Evolutionary conservation across 73 alveolate species (phyloP).

Genomic region (Blepharisma japonicum): DNA sequence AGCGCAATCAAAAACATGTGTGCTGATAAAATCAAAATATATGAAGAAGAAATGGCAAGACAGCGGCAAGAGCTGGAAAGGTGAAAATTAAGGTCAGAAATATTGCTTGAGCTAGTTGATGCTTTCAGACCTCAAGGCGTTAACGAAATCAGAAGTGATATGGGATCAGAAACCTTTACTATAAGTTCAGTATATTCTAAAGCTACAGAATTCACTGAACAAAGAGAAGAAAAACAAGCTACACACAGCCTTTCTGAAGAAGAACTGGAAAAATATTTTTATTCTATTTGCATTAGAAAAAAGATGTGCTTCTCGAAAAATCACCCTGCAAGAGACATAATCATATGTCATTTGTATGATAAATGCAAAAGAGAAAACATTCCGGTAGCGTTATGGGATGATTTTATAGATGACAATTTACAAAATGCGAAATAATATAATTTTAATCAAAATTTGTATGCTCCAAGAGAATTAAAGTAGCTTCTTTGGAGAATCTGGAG

Average conservation of each 20-base stretch:
- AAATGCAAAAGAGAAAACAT: neutral
- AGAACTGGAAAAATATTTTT: neutral
- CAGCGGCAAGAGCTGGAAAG: neutral
- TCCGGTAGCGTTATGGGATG: constrained; percentile 9
- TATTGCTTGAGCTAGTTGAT: neutral
- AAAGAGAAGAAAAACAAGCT: too few relatives aligned
- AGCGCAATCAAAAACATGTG: neutral
- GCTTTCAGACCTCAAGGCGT: too few relatives aligned
- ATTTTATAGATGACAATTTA: neutral
- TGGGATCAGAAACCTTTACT: too few relatives aligned
- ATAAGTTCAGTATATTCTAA: too few relatives aligned
- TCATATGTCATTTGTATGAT: neutral
- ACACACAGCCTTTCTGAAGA: neutral
- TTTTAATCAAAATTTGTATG: too few relatives aligned
- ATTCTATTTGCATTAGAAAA: neutral
- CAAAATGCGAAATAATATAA: too few relatives aligned
- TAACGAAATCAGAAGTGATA: too few relatives aligned
- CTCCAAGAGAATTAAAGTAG: too few relatives aligned
- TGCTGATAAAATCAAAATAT: neutral
- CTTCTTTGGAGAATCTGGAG: too few relatives aligned
- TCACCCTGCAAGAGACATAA: neutral
- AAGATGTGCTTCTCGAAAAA: neutral
- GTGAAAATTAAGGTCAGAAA: neutral
- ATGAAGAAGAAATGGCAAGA: neutral
- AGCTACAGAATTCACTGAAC: too few relatives aligned